Evolutionary conservation across 2,329 filamentous ascomycete species (phyloP).

Genomic region (Fusarium setosum): DNA sequence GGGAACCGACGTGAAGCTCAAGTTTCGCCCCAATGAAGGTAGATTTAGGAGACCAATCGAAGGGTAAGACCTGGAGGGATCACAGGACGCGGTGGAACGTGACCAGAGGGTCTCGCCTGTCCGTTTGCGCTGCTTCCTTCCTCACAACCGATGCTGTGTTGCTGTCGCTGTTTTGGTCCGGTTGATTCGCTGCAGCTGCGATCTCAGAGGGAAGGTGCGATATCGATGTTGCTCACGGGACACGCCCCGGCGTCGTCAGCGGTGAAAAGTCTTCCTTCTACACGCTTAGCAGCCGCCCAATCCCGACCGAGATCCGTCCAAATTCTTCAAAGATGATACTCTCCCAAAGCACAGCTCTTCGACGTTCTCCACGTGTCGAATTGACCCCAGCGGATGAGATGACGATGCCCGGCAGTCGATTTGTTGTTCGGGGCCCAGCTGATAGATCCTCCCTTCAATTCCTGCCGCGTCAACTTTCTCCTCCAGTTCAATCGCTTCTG

Average conservation of each 20-base stretch:
- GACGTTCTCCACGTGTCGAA: conserved; percentile 7
- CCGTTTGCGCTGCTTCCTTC: conserved; percentile 18
- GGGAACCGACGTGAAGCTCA: conserved; percentile 22
- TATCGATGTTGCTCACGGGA: conserved; percentile 9
- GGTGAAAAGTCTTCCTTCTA: conserved; percentile 13
- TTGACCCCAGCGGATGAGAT: conserved; percentile 4
- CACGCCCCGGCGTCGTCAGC: conserved; percentile 15
- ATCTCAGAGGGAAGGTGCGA: conserved; percentile 23
- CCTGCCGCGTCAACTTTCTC: background rate
- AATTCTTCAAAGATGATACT: conserved; percentile 1
- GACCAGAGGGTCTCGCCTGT: conserved; percentile 26
- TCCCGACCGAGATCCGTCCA: background rate
- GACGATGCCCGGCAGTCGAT: conserved; percentile 1
- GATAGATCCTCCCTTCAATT: conserved; percentile 9
- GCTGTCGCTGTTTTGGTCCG: conserved; percentile 12
- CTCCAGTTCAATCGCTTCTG: background rate
- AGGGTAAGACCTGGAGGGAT: conserved; percentile 17
- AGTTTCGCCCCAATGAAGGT: conserved; percentile 11
- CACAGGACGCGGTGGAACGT: conserved; percentile 39
- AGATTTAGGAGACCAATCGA: conserved; percentile 16
- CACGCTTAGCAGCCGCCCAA: conserved; percentile 1
- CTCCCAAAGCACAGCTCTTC: background rate
- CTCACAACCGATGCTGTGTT: conserved; percentile 4
- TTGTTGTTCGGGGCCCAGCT: background rate
- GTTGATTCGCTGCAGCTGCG: conserved; percentile 1